Evolutionary conservation across 1,284 basidiomycete genomes (phyloP), one percentile per base, ranked within the genome.

Genomic region (Cryptococcus sp.): DNA sequence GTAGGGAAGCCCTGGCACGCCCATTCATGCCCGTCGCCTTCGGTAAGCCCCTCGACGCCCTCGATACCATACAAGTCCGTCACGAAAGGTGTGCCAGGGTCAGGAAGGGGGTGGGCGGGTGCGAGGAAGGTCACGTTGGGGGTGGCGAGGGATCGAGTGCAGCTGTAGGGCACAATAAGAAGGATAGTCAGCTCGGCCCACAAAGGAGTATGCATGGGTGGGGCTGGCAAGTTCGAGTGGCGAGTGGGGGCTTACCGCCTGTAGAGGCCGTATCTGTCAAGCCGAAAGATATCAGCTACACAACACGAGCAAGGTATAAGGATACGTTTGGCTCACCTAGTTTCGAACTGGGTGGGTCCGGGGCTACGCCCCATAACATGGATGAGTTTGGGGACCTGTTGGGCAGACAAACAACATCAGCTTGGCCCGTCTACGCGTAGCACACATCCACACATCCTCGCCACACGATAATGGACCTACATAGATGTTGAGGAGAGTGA

Each of bases 221-320:
- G 37, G 33, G n/a, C 24, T 28, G 4, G 40, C 23, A 24, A 53
- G 35, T 35, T 23, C 18, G 44, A n/a, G 24, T 33, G 28, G 28
- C 28, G 28, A 33, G 28, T 4, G 28, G 6, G 24, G 23, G 42
- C 60, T n/a, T 48, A 71, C 70, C 71, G 57, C 46, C 67, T 61
- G 50, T 75, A 78, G 12, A 78, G 64, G 18, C 76, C 76, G 51
- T 78, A 78, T 61, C 76, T 78, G 45, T 2, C 38, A 12, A 8
- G 21, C 7, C 16, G 45, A 50, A 39, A 53, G 37, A 40, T 16
- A 18, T 57, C 38, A 50, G 52, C 37, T 20, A 38, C 35, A 21
- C 13, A 20, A n/a, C n/a, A n/a, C n/a, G n/a, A n/a, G n/a, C n/a
- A n/a, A n/a, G n/a, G n/a, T n/a, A n/a, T n/a, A n/a, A n/a, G n/a